phyloP scores from a whole-genome alignment of 2,329 filamentous ascomycete species.

The Xylariaceae sp. region DNA sequence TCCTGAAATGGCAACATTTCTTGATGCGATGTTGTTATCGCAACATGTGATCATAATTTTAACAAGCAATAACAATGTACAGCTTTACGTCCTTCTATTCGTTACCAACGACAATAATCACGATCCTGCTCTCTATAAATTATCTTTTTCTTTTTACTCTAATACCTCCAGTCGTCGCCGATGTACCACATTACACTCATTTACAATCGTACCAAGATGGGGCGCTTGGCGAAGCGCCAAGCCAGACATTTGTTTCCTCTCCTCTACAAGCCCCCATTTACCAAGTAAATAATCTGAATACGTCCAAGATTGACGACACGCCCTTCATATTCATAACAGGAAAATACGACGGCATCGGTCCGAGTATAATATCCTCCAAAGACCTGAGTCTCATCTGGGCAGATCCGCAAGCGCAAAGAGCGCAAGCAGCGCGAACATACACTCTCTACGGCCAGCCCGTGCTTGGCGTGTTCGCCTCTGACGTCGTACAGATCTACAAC shows the following conservation, averaged over 20 bases:
- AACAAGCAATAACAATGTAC: no score
- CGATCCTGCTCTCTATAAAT: background rate
- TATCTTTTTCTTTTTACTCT: background rate
- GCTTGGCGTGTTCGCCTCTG: conserved; percentile 16
- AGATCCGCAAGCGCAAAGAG: conserved; percentile 14
- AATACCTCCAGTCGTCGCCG: conserved; percentile 3
- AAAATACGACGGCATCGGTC: conserved; percentile 21
- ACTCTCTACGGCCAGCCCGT: conserved; percentile 17
- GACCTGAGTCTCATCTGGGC: conserved; percentile 27
- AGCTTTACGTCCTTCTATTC: no score
- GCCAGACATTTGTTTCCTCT: conserved; percentile 25
- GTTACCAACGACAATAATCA: background rate
- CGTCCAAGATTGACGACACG: conserved; percentile 10
- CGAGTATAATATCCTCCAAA: conserved; percentile 26
- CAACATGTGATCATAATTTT: no score
- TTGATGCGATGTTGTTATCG: no score
- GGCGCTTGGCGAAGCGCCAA: conserved; percentile 9
- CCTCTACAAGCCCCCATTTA: conserved; percentile 16
- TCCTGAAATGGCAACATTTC: no score
- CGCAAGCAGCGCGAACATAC: conserved; percentile 19
- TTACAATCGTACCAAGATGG: conserved; percentile 19
- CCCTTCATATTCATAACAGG: conserved; percentile 27
- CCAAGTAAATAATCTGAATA: conserved; percentile 22
- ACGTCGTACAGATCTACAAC: conserved; percentile 23
- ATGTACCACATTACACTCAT: conserved; percentile 10